Conservation (phyloP, 140 eudicot genomes). For the Erigeron philadelphicus region DNA sequence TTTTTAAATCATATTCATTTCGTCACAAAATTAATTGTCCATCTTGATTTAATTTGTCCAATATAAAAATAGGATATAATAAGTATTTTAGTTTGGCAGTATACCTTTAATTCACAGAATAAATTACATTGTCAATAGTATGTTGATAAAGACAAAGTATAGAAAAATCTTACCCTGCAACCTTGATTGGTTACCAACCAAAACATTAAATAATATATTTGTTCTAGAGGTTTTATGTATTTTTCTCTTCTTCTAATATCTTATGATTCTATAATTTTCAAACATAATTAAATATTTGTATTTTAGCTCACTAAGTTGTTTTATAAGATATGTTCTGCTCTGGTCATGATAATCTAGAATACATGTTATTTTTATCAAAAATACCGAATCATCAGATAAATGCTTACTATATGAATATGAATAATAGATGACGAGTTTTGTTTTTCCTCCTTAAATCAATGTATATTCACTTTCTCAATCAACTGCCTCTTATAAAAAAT, state of each 20-base stretch:
- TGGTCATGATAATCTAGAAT: not conserved
- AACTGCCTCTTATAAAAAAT: not conserved
- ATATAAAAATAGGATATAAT: no score
- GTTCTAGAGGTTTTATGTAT: constrained; percentile 1
- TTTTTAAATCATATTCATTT: no score
- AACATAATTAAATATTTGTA: no score
- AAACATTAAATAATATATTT: constrained; percentile 8
- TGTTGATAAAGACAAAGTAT: not conserved
- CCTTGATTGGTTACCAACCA: constrained; percentile 26
- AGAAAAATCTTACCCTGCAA: constrained; percentile 17
- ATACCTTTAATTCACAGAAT: no score
- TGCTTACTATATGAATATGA: not conserved
- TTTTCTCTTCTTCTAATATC: not conserved
- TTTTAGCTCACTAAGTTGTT: no score
- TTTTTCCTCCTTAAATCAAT: not conserved
- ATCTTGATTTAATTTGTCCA: no score
- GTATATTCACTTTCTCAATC: not conserved
- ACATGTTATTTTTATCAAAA: not conserved
- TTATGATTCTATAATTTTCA: no score
- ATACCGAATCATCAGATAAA: not conserved
- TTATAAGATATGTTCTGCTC: no score
- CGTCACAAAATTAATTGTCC: no score
- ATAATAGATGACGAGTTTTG: not conserved
- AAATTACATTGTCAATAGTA: no score
- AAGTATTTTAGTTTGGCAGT: no score